Base-by-base conservation (phyloP, 202 grass and related monocot genomes). In the Bolboschoenoplectus hybrid region DNA sequence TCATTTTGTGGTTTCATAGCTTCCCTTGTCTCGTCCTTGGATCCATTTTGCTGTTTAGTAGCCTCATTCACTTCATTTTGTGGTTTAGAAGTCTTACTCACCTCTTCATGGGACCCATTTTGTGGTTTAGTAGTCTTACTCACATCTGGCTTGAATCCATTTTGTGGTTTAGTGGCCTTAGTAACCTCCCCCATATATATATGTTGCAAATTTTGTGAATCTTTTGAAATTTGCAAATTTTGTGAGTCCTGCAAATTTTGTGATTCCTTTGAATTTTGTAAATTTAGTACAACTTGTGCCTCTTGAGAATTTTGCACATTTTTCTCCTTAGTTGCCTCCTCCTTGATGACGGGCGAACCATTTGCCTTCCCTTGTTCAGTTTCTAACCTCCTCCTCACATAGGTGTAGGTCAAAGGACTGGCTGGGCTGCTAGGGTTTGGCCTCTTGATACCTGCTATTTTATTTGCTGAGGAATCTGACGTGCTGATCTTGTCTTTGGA, bases 381-480 rank as follows among this genome's bases (percentile, higher is more conserved):
- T 81, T 98, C 96, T 87, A 86, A 73, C 82, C 84, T 94, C 85
- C 96, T 98, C 16, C 96, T 88, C 56, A 94, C 93, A 83, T 95
- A 98, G 3, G 90, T 89, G 76, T 83, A 82, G 76, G 70, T 89
- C 12, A 86, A 85, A 66, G 87, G 86, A 87, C 64, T 94, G 62
- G 84, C 50, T 26, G 82, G 80, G 51, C 62, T 79, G 82, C 88
- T 88, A 50, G 86, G 85, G 68, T 88, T 88, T 61, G 74, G 63
- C 55, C 93, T 92, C 83, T 96, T 98, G 53, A 70, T 84, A 35
- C 97, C 90, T 70, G 83, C 40, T 83, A 55, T 77, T 50, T 86
- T 84, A 84, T 84, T 84, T 10, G 32, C 74, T 83, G 81, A 65
- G 78, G 83, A 63, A 83, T 88, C 78, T 77, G 67, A 43, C 32